Base-by-base conservation (phyloP, 495 filamentous ascomycete species). In the Podospora pseudopauciseta region DNA sequence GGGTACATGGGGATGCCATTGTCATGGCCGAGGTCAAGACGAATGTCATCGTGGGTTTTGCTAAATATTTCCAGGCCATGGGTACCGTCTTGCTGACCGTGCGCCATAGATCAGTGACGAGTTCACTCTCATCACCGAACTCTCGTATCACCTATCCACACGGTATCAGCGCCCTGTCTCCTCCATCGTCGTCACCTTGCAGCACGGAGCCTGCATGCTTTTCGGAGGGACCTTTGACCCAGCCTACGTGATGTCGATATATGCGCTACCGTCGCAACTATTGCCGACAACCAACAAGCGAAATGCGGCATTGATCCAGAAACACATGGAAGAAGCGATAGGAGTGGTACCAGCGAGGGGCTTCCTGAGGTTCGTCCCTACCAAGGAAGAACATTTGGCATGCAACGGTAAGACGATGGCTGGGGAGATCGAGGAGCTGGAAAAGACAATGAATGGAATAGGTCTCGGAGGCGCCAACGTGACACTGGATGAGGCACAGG, bases 11-110 rank as follows among this genome's bases (percentile, higher is more conserved):
- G 68, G 86, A 93, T 68, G 88, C 91, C 19, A 82, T 90, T 64
- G 85, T 97, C 65, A 84, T 91, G 65, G 91, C 89, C 49, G 92
- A 97, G 75, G 77, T 98, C 34, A 89, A 87, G 73, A 92, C 92
- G n/a, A 97, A 95, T 75, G 86, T 88, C 49, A 91, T 89, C 75
- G 92, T 94, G 82, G 71, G 89, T 80, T 80, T 64, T 68, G 57
- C 56, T 59, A 23, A 54, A 59, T 58, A 18, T 27, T 67, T 62
- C 26, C 68, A 34, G 20, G 23, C 23, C 23, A 23, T 20, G 1
- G 15, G 28, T 55, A 54, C 59, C 9, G 19, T 30, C 13, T 32
- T 26, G 30, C n/a, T 26, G 6, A 19, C 32, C 19, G 49, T 27
- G 16, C 16, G 9, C 4, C 13, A 20, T 32, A 91, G 89, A 83